Percentiles rank a stretch among this genome's conserved stretches.
Conservation (phyloP, 495 filamentous ascomycete species). For the Penicillium flavigenum region DNA sequence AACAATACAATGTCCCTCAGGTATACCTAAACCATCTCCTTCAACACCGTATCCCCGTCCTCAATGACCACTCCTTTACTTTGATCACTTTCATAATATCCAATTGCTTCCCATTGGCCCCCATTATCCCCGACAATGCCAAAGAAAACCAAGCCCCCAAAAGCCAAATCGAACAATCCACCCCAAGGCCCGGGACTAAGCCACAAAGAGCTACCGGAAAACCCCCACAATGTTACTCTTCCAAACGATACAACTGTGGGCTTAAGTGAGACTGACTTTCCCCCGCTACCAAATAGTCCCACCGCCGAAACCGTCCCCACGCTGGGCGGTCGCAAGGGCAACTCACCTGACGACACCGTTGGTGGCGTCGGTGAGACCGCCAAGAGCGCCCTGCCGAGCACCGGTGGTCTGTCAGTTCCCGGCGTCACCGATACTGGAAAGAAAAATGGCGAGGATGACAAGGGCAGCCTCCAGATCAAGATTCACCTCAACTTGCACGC, state of each 20-base stretch:
- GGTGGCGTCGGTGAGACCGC: not conserved
- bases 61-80: not conserved
- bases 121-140: not conserved
- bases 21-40: conserved; percentile 11
- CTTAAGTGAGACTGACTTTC: conserved; percentile 17
- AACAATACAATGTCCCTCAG: conserved; percentile 17
- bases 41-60: not conserved
- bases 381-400: not conserved
- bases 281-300: conserved; percentile 9
- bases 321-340: conserved; percentile 19
- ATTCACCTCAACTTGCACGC: conserved; percentile 28
- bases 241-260: not conserved
- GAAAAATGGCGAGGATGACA: conserved; percentile 11
- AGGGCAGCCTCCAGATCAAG: conserved; percentile 26
- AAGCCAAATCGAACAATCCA: not conserved
- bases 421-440: conserved; percentile 11
- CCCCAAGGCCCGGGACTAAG: not conserved
- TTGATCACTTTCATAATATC: not conserved
- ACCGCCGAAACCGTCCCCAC: conserved; percentile 9
- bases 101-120: not conserved
- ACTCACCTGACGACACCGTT: conserved; percentile 10
- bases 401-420: conserved; percentile 14
- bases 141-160: not conserved
- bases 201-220: not conserved
- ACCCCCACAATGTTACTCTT: too few relatives aligned